Base-by-base conservation (phyloP, 1,139 yeast genomes). In the Debaryomycetaceae sp. region DNA sequence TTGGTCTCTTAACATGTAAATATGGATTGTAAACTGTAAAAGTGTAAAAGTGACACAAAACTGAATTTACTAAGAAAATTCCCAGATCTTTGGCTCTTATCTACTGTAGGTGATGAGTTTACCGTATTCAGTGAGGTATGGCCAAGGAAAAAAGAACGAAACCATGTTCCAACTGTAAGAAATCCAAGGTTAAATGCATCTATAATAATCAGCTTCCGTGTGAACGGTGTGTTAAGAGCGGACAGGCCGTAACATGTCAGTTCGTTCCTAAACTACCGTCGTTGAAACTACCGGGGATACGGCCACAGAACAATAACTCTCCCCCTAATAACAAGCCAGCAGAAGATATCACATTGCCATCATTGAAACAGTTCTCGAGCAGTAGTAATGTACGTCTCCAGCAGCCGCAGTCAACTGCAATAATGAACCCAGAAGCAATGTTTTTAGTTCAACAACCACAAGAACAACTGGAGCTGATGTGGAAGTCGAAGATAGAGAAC, bases 121-220 rank as follows among this genome's bases (percentile, higher is more conserved):
- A 14, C 6, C 19, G 6, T 33, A n/a, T n/a, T 8, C 9, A 5
- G 7, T 14, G 19, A 35, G 40, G 30, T 5, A 68, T 69, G 74
- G 65, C 68, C 19, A 59, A 66, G 44, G 77, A 70, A 50, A 70
- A 67, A 44, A 49, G 78, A 39, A 73, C 78, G 9, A 81, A 78
- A 52, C 88, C 88, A 5, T 83, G 89, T 53, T 67, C 78, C 17
- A 72, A 72, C 52, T 83, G 89, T 55, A 75, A 84, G 43, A 69
- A 71, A 53, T 73, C 84, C 26, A 83, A 83, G 59, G 83, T 82
- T 24, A 80, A 75, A 58, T 83, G 89, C 51, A 70, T 72, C 24
- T 75, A 76, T 47, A 53, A 60, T 6, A 61, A 62, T 14, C 53
- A 55, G n/a, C 58, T 73, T 35, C 83, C 83, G 1, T 83, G 89